These are phyloP conservation scores for Westerdykella aurantiaca DNA, from an alignment of 2,329 filamentous ascomycete genomes.

Conservation along the genomic window DNA sequence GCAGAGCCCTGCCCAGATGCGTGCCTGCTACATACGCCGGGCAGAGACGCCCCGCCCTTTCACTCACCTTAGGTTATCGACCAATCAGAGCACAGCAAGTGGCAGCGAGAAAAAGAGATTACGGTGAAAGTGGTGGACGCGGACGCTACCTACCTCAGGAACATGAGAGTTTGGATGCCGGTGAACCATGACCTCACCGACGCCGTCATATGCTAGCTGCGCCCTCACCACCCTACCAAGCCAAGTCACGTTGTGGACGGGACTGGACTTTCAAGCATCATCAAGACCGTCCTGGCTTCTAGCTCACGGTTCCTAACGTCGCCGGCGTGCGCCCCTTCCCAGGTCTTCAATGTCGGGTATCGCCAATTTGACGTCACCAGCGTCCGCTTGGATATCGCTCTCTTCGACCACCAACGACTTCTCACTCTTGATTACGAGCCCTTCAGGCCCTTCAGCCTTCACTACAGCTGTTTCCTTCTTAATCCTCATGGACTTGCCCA, in stretches of 20 bases:
- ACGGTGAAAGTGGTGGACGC: no score
- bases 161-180: no score
- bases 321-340: constrained; percentile 12
- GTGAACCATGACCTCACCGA: no score
- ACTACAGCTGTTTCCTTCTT: constrained; percentile 39
- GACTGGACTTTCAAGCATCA: neutral
- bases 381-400: constrained; percentile 23
- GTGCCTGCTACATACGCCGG: neutral
- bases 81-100: no score
- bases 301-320: neutral
- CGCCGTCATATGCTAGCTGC: neutral
- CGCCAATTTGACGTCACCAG: constrained; percentile 10
- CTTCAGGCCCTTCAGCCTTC: constrained; percentile 32
- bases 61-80: no score
- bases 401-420: constrained; percentile 9
- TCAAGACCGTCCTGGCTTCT: neutral
- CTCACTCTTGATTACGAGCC: constrained; percentile 19
- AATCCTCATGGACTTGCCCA: constrained; percentile 47
- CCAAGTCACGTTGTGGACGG: constrained; percentile 1
- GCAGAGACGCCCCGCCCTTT: no score
- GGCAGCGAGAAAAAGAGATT: no score
- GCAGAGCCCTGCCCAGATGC: no score
- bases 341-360: constrained; percentile 33
- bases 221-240: neutral
- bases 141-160: no score